Evolutionary conservation across 176 grass and related monocot species (phyloP).

Genomic region (Musa troglodytarum): DNA sequence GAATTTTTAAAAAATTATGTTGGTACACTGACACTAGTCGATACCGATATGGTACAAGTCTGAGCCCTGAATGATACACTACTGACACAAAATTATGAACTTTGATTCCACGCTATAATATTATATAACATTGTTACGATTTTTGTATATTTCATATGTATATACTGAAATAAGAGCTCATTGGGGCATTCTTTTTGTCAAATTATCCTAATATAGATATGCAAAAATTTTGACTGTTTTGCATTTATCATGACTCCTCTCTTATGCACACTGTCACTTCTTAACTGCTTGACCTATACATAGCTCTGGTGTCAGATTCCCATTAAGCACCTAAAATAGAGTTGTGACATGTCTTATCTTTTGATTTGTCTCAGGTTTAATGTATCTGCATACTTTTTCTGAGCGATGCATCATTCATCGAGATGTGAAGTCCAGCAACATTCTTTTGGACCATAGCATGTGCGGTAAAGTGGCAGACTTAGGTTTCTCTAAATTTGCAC

Average conservation of each 20-base stretch:
- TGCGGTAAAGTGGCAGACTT: slow-evolving; percentile 62
- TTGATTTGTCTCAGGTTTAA: slow-evolving; percentile 28
- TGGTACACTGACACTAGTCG: too few species aligned
- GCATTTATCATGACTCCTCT: background rate
- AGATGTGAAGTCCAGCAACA: slow-evolving; percentile 75
- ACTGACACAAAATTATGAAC: too few species aligned
- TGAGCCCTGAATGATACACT: too few species aligned
- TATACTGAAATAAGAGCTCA: too few species aligned
- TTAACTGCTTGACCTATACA: background rate
- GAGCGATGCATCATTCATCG: slow-evolving; percentile 66
- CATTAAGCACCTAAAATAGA: background rate
- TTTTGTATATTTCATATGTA: too few species aligned
- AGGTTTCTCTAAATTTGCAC: slow-evolving; percentile 69
- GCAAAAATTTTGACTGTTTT: background rate
- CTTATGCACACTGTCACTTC: background rate
- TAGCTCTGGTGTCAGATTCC: background rate
- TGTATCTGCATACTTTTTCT: slow-evolving; percentile 52
- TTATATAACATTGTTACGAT: too few species aligned
- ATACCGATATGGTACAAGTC: too few species aligned
- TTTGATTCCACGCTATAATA: too few species aligned
- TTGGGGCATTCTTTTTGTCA: too few species aligned
- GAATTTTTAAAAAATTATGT: too few species aligned
- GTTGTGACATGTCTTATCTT: slow-evolving; percentile 5
- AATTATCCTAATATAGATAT: too few species aligned
- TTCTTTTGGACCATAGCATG: slow-evolving; percentile 70